Evolutionary conservation across 148 eudicot species (phyloP), one percentile per base, ranked within the genome.

Genomic region (Simmondsia chinensis): DNA sequence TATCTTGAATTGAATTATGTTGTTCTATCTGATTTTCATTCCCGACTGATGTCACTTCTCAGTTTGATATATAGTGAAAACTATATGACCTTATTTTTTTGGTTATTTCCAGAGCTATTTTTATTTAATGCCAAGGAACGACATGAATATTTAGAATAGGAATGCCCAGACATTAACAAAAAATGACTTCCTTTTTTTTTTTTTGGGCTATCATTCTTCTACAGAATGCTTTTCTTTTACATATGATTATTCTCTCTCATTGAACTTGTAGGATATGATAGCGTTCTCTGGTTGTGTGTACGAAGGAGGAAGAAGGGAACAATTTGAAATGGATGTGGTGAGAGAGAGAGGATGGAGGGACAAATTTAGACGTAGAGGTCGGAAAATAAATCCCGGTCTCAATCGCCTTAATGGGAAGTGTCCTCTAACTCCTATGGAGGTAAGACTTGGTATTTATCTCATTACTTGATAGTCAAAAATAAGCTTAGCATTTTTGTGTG

Each of bases 341-440:
- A 69, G 96, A 20, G 74, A 68, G 57, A 80, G 64, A 57, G 96
- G 94, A 2, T 87, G 96, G 94, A 76, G 73, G n/a, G 68, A 77
- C 9, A 87, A 87, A 54, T 82, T 87, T 59, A 69, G 53, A 62
- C 76, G 64, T 12, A 61, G 76, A 60, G 62, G 61, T 33, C 62
- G 54, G 15, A 26, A 60, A 9, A 79, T 71, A 39, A 49, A 56
- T 43, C 89, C 87, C 26, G 84, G 70, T 16, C 71, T 64, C 50
- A 79, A 78, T 59, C 64, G 87, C 29, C 61, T 79, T 14, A 70
- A 61, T 24, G 96, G 96, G 36, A 87, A 69, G 53, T 87, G 96
- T 73, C 96, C 94, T 43, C 60, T 87, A 63, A 82, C 94, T 23
- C 96, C 96, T 54, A 60, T 82, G 64, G 96, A 87, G 83, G 96